Conservation (phyloP, 2,329 filamentous ascomycete genomes). For the Talaromyces sp. region DNA sequence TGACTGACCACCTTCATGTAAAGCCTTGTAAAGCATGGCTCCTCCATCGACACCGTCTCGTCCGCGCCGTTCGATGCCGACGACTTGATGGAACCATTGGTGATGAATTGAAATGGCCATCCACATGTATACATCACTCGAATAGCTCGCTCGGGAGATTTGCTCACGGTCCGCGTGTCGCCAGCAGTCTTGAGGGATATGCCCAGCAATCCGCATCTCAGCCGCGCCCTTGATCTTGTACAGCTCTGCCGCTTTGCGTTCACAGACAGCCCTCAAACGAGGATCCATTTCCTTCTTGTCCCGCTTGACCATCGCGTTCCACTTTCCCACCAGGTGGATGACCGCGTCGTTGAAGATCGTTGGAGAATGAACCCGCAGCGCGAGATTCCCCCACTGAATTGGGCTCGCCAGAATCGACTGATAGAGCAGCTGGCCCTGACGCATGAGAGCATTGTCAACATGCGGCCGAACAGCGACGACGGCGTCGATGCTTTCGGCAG, state of each 20-base stretch:
- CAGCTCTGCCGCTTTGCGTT: constrained; percentile 20
- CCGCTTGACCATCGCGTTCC: constrained; percentile 17
- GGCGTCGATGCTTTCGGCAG: constrained; percentile 43
- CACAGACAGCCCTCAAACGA: constrained; percentile 17
- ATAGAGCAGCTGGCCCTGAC: constrained; percentile 42
- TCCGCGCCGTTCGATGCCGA: constrained; percentile 32
- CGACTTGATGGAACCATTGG: constrained; percentile 40
- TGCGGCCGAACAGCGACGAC: constrained; percentile 36
- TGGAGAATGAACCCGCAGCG: constrained; percentile 40
- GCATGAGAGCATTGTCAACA: constrained; percentile 44
- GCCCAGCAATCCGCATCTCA: constrained; percentile 22
- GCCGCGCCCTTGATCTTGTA: constrained; percentile 18
- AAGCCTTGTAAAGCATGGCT: constrained; percentile 37
- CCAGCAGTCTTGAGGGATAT: constrained; percentile 35
- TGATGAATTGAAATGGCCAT: constrained; percentile 43
- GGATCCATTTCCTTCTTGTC: constrained; percentile 15
- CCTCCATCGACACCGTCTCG: constrained; percentile 40
- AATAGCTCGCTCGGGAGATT: constrained; percentile 38
- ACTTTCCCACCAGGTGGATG: constrained; percentile 26
- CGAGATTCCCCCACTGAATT: constrained; percentile 41
- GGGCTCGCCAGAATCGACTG: constrained; percentile 39
- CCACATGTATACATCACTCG: constrained; percentile 47
- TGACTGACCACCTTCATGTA: constrained; percentile 32
- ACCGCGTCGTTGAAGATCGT: constrained; percentile 29
- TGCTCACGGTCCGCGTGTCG: constrained; percentile 21